Evolutionary conservation across 371 early-diverging fungal genomes (phyloP).

Genomic region (Mortierella polycephala): DNA sequence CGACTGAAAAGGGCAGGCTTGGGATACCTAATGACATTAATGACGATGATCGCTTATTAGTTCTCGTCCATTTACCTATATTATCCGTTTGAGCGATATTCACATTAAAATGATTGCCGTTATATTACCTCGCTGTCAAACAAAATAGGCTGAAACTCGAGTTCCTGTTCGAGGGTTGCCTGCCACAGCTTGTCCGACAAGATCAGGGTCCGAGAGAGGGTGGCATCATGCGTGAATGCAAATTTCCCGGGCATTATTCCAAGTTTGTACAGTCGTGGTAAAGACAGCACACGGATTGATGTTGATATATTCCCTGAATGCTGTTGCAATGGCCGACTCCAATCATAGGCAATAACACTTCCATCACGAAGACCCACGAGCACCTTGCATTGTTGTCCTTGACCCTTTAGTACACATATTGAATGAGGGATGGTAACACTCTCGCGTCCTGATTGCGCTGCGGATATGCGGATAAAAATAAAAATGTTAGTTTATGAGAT

Average conservation of each 20-base stretch:
- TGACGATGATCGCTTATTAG: neutral
- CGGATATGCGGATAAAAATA: neutral
- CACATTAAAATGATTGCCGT: neutral
- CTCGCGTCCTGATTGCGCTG: constrained; percentile 35
- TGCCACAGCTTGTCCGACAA: constrained; percentile 44
- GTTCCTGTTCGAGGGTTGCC: constrained; percentile 1
- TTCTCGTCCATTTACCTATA: neutral
- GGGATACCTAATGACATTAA: constrained; percentile 28
- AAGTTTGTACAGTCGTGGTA: constrained; percentile 28
- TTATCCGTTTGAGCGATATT: neutral
- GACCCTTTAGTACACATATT: constrained; percentile 18
- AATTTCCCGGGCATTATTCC: constrained; percentile 40
- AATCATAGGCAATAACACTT: constrained; percentile 32
- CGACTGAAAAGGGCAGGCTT: constrained; percentile 33
- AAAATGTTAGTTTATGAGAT: neutral
- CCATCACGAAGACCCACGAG: constrained; percentile 46
- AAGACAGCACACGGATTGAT: constrained; percentile 1
- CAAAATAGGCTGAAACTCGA: constrained; percentile 33
- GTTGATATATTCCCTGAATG: no score
- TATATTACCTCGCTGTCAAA: constrained; percentile 38
- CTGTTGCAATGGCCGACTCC: neutral
- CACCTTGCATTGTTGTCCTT: constrained; percentile 10
- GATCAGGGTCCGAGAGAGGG: constrained; percentile 7
- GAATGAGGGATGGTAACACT: constrained; percentile 42
- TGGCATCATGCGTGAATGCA: constrained; percentile 4